A percentile compares a stretch with the other conserved stretches of the same genome.
These are phyloP conservation scores for Boeremia lycopersici DNA, from an alignment of 2,329 filamentous ascomycete genomes.

Conservation along the genomic window DNA sequence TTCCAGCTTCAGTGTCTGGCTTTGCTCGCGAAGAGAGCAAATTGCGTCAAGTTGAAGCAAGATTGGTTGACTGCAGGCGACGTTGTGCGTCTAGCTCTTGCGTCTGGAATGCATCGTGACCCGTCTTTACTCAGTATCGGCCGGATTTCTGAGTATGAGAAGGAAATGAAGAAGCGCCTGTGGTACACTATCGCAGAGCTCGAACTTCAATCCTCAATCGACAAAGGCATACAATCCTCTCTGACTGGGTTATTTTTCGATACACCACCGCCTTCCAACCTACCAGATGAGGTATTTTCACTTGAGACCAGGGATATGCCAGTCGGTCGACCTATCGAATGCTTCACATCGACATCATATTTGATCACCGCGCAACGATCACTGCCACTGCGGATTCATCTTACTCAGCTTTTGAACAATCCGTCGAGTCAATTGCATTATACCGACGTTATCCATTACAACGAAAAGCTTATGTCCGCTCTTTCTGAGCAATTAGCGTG, in stretches of 20 bases:
- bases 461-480: constrained; percentile 34
- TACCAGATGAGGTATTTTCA: constrained; percentile 57
- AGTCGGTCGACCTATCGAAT: constrained; percentile 26
- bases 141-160: constrained; percentile 50
- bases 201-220: constrained; percentile 61
- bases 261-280: constrained; percentile 55
- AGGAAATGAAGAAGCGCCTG: constrained; percentile 61
- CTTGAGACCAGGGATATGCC: constrained; percentile 31
- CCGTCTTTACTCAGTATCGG: constrained; percentile 46
- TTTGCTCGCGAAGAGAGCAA: constrained; percentile 57
- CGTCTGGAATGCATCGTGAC: constrained; percentile 60
- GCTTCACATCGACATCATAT: constrained; percentile 43
- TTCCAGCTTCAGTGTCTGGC: constrained; percentile 60
- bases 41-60: constrained; percentile 60
- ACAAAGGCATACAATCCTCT: constrained; percentile 59
- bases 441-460: constrained; percentile 42
- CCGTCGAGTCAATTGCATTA: constrained; percentile 37
- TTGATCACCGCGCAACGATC: constrained; percentile 31
- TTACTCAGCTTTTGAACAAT: constrained; percentile 43
- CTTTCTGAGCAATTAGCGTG: constrained; percentile 33
- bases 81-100: constrained; percentile 59
- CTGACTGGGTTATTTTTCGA: constrained; percentile 56
- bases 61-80: constrained; percentile 59
- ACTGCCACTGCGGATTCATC: constrained; percentile 39
- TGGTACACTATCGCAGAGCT: constrained; percentile 64